Evolutionary conservation across 192 early-diverging fungal genomes (phyloP).

Genomic region (Entomortierella chlamydospora): DNA sequence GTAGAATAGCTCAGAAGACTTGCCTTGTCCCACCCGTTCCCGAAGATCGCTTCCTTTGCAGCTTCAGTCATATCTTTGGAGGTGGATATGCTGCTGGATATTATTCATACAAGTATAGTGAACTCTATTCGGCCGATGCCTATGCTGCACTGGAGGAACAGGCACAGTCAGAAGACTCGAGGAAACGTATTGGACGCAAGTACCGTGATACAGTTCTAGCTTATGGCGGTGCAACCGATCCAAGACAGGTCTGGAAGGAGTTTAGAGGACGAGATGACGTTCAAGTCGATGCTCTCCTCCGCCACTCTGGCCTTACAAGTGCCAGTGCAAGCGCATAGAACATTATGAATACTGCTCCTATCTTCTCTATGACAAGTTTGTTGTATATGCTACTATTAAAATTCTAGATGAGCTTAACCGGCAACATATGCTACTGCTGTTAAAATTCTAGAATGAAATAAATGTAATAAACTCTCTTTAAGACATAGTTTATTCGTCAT

Average conservation of each 20-base stretch:
- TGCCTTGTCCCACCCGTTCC: conserved; percentile 56
- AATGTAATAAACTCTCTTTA: no score
- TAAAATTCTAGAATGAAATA: no score
- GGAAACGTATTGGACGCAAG: conserved; percentile 51
- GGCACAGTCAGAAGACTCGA: conserved; percentile 9
- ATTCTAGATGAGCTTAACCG: no score
- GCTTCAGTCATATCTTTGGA: conserved; percentile 70
- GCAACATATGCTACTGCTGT: no score
- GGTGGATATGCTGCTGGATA: conserved; percentile 70
- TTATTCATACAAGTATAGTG: conserved; percentile 74
- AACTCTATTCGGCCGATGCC: conserved; percentile 71
- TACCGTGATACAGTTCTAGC: conserved; percentile 70
- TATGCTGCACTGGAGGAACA: conserved; percentile 71
- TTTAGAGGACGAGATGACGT: conserved; percentile 65
- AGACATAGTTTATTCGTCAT: background rate
- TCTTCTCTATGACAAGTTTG: no score
- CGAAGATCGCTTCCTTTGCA: conserved; percentile 66
- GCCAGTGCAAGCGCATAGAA: background rate
- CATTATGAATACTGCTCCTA: no score
- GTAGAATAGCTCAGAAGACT: conserved; percentile 59
- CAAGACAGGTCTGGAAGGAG: conserved; percentile 63
- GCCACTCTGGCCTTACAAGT: conserved; percentile 58
- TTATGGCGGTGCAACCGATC: conserved; percentile 66
- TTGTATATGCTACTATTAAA: no score
- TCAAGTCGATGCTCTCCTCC: conserved; percentile 63